phyloP scores from a whole-genome alignment of 176 grass and related monocot species.

The Eleusine indica region DNA sequence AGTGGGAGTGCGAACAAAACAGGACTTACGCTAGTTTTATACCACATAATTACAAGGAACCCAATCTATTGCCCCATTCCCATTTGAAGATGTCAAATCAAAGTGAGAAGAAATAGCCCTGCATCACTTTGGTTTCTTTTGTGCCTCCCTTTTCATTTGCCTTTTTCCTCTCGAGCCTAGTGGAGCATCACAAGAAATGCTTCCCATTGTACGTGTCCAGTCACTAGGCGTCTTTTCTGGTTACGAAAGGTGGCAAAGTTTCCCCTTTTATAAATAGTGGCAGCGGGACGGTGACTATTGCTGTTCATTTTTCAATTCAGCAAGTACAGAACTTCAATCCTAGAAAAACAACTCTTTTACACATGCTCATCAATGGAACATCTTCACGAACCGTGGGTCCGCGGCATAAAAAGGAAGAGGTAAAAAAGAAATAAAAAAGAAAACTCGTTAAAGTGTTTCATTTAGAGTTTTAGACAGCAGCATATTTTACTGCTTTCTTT shows the following conservation, averaged over 20 bases:
- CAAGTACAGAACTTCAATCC: neutral
- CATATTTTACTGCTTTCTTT: neutral
- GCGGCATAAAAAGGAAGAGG: too few relatives aligned
- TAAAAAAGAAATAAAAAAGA: too few relatives aligned
- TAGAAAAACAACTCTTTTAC: neutral
- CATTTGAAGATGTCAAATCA: constrained; percentile 12
- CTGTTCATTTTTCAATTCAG: neutral
- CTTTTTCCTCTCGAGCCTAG: constrained; percentile 14
- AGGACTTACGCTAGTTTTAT: neutral
- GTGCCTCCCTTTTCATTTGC: neutral
- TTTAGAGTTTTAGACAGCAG: neutral
- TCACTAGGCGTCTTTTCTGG: constrained; percentile 13
- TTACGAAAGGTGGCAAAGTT: constrained; percentile 17
- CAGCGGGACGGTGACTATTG: neutral
- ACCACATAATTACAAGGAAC: neutral
- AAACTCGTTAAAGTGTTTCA: too few relatives aligned
- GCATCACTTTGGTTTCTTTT: constrained; percentile 3
- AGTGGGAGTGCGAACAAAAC: neutral
- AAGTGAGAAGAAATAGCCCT: constrained; percentile 3
- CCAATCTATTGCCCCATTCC: neutral
- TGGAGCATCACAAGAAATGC: constrained; percentile 46
- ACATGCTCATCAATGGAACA: neutral
- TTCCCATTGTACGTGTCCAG: constrained; percentile 12
- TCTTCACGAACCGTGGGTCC: too few relatives aligned
- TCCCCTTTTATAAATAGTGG: neutral